phyloP scores from a whole-genome alignment of 306 rosid genomes.

The Malus fusca region DNA sequence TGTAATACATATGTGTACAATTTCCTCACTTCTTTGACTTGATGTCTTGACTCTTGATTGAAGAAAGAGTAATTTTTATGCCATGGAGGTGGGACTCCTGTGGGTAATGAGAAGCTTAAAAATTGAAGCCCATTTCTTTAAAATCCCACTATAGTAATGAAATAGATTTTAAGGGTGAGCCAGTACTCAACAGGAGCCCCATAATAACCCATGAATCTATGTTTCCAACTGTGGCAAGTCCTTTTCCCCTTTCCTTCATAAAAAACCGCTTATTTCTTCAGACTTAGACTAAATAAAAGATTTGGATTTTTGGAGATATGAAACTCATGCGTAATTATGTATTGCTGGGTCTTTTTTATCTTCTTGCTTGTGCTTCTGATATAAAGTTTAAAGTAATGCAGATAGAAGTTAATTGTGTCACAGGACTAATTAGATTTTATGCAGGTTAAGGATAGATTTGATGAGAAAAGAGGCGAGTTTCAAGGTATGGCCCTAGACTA shows the following conservation, averaged over 20 bases:
- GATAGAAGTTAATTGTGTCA: background rate
- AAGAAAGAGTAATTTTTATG: background rate
- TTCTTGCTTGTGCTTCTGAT: background rate
- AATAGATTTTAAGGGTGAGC: too few relatives aligned
- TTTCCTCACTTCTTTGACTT: background rate
- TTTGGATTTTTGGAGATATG: background rate
- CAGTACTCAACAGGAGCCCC: too few relatives aligned
- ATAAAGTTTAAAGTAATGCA: background rate
- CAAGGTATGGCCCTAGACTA: conserved; percentile 33
- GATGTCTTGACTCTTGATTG: background rate
- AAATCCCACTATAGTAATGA: too few relatives aligned
- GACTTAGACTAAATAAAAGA: background rate
- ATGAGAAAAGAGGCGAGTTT: conserved; percentile 22
- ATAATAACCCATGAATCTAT: background rate
- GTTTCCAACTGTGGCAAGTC: background rate
- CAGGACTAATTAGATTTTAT: conserved; percentile 20
- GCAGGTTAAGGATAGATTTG: conserved; percentile 41
- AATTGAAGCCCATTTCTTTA: too few relatives aligned
- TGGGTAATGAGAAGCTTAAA: too few relatives aligned
- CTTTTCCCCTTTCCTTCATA: background rate
- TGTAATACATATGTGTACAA: background rate
- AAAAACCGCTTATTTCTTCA: background rate
- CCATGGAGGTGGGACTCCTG: background rate
- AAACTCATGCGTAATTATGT: background rate
- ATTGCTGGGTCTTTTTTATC: background rate